Evolutionary conservation across 108 stramenopile genomes (phyloP).

Genomic region (Pseudonitzschia pungens): DNA sequence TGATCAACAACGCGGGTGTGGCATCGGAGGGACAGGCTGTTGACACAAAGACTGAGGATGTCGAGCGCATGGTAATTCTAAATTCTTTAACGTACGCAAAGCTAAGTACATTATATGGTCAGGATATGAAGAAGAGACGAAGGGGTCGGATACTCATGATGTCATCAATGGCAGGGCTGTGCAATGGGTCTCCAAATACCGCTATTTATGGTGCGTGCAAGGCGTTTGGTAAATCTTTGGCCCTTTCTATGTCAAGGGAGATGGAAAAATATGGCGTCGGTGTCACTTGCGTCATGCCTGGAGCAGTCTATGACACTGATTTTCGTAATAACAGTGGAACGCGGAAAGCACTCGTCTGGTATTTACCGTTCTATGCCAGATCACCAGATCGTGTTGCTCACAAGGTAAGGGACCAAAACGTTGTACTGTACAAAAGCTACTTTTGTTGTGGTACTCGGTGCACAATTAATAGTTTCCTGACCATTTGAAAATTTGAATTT

Average conservation of each 20-base stretch:
- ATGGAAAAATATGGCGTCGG: slow-evolving; percentile 79
- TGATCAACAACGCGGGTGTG: slow-evolving; percentile 84
- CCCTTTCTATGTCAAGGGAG: slow-evolving; percentile 73
- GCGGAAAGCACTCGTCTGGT: slow-evolving; percentile 70
- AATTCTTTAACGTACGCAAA: slow-evolving; percentile 61
- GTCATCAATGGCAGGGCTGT: slow-evolving; percentile 64
- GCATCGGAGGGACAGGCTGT: slow-evolving; percentile 57
- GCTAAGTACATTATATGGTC: slow-evolving; percentile 69
- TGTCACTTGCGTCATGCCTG: slow-evolving; percentile 87
- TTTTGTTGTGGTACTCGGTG: background rate
- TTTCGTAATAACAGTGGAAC: slow-evolving; percentile 59
- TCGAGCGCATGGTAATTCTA: slow-evolving; percentile 63
- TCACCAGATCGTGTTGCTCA: slow-evolving; percentile 60
- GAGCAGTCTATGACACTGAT: slow-evolving; percentile 72
- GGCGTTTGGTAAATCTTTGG: slow-evolving; percentile 71
- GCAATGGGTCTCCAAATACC: slow-evolving; percentile 63
- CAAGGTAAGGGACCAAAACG: slow-evolving; percentile 15
- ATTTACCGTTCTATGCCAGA: slow-evolving; percentile 71
- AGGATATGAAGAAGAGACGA: slow-evolving; percentile 72
- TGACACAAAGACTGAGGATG: slow-evolving; percentile 38
- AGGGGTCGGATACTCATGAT: slow-evolving; percentile 83
- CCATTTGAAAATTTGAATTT: background rate
- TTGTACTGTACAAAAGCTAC: background rate
- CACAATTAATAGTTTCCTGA: background rate
- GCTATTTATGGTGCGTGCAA: slow-evolving; percentile 83